Percentiles rank a stretch among this genome's conserved stretches.
phyloP scores from a whole-genome alignment of 495 filamentous ascomycete genomes.

The Talaromyces thailandensis region DNA sequence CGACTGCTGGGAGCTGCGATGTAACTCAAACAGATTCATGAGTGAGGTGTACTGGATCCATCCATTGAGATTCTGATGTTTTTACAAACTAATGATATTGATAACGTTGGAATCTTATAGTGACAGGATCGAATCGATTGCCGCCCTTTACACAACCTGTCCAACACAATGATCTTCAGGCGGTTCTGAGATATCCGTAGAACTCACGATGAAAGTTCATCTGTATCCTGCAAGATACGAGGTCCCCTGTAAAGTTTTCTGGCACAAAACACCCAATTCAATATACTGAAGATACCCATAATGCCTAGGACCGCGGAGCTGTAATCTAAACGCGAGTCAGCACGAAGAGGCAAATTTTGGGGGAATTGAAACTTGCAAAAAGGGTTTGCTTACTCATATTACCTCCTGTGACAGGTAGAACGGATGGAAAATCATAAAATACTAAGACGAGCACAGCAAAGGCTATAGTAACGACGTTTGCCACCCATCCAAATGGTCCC shows the following conservation, averaged over 20 bases:
- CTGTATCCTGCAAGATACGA: not conserved
- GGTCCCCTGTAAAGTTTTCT: not conserved
- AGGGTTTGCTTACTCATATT: constrained; percentile 18
- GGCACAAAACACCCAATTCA: not conserved
- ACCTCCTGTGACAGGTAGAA: constrained; percentile 13
- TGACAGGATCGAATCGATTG: too few relatives aligned
- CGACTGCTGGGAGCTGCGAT: too few relatives aligned
- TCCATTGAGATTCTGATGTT: too few relatives aligned
- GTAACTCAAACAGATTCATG: too few relatives aligned
- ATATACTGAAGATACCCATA: not conserved
- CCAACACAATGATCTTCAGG: too few relatives aligned
- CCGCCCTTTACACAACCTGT: too few relatives aligned
- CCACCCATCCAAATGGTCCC: constrained; percentile 11
- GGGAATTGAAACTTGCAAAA: not conserved
- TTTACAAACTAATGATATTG: too few relatives aligned
- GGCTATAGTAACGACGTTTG: constrained; percentile 10
- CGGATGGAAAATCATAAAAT: constrained; percentile 18
- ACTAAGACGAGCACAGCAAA: constrained; percentile 15
- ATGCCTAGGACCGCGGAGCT: not conserved
- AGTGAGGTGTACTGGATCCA: too few relatives aligned
- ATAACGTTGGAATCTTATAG: too few relatives aligned
- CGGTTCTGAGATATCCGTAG: too few relatives aligned
- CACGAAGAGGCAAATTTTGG: not conserved
- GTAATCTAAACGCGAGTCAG: not conserved
- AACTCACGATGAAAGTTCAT: too few relatives aligned